Conservation (phyloP, 1,284 basidiomycete genomes). For the Cutaneotrichosporon sp. region DNA sequence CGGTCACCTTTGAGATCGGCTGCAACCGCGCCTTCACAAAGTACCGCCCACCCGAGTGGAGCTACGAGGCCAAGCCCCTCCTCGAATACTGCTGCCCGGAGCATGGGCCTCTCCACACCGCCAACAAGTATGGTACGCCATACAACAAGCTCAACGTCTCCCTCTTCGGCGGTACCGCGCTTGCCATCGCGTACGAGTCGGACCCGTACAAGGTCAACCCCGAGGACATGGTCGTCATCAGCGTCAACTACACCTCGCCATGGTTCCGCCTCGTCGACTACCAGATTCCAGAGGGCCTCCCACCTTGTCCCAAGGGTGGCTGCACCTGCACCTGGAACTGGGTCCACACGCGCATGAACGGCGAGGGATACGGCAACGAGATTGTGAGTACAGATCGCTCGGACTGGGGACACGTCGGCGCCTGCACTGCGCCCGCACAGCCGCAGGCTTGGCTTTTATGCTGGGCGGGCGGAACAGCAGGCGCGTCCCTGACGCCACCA, state of each 20-base stretch:
- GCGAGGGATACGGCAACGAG: conserved; percentile 23
- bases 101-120: conserved; percentile 8
- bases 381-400: conserved; percentile 18
- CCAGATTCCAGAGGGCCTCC: conserved; percentile 57
- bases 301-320: conserved; percentile 64
- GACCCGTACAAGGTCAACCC: conserved; percentile 56
- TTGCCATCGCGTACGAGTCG: conserved; percentile 20
- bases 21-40: conserved; percentile 19
- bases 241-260: conserved; percentile 61
- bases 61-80: neutral
- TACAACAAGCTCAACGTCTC: conserved; percentile 14
- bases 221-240: conserved; percentile 68
- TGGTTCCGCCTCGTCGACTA: conserved; percentile 15
- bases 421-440: no score
- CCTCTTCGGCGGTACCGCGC: conserved; percentile 19
- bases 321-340: conserved; percentile 67
- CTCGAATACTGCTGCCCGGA: conserved; percentile 7
- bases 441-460: no score
- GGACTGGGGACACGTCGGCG: neutral
- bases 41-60: conserved; percentile 3
- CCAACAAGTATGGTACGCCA: conserved; percentile 9
- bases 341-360: conserved; percentile 15
- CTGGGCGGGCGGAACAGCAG: neutral
- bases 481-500: no score
- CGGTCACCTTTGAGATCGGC: conserved; percentile 12